phyloP scores from a whole-genome alignment of 2,329 filamentous ascomycete genomes.

The Alternaria gansuensis region DNA sequence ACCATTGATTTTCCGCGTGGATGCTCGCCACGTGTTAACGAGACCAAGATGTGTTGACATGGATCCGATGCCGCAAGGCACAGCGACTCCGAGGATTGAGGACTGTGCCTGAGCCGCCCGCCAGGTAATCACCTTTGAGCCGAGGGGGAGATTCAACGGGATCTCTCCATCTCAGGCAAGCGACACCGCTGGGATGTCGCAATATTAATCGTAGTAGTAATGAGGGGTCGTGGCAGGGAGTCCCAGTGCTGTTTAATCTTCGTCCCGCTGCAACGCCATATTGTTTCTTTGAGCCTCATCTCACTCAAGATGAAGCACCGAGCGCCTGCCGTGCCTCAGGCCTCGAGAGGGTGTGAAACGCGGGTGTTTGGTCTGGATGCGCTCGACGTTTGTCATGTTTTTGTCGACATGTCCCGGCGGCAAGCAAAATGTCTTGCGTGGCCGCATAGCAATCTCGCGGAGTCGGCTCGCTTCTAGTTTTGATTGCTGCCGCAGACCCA shows the following conservation, averaged over 20 bases:
- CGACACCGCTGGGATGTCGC: conserved; percentile 14
- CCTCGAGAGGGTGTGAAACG: conserved; percentile 17
- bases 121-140: conserved; percentile 11
- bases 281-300: conserved; percentile 34
- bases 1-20: conserved; percentile 19
- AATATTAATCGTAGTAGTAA: conserved; percentile 19
- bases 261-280: conserved; percentile 28
- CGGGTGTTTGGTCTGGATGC: conserved; percentile 10
- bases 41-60: conserved; percentile 15
- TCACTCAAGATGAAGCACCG: conserved; percentile 35
- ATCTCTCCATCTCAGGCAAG: conserved; percentile 29
- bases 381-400: conserved; percentile 7
- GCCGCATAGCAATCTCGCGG: conserved; percentile 17
- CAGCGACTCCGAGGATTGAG: conserved; percentile 11
- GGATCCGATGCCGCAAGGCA: conserved; percentile 8
- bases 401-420: conserved; percentile 6
- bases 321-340: conserved; percentile 27
- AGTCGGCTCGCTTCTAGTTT: conserved; percentile 1
- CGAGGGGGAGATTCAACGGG: conserved; percentile 26
- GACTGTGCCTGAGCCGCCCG: conserved; percentile 13
- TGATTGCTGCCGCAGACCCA: conserved; percentile 13
- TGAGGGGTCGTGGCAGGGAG: conserved; percentile 29
- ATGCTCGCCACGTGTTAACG: conserved; percentile 26
- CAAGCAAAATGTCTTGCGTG: conserved; percentile 15
- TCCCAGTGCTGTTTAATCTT: conserved; percentile 27